Evolutionary conservation across 768 basidiomycete species (phyloP).

Genomic region (Termitomyces sp.): DNA sequence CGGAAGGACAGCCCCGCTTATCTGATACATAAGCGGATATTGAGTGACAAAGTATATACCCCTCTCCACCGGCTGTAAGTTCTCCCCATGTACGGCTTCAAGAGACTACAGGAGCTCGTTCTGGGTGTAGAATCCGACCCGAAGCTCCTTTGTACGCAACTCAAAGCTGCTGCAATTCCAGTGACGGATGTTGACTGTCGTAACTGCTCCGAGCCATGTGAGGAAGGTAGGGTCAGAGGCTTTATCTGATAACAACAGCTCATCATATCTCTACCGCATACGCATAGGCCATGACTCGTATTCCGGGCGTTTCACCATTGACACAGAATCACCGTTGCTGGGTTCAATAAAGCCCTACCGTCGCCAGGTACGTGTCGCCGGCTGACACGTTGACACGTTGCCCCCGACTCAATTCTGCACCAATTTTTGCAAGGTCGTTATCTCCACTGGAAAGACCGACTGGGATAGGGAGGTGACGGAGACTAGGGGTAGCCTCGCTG

Average conservation of each 20-base stretch:
- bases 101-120: conserved; percentile 36
- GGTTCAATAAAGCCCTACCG: conserved; percentile 82
- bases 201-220: conserved; percentile 73
- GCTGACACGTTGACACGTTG: neutral
- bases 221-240: conserved; percentile 43
- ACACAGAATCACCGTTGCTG: conserved; percentile 78
- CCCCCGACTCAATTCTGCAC: neutral
- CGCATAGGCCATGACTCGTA: conserved; percentile 66
- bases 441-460: conserved; percentile 87
- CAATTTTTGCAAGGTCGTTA: conserved; percentile 56
- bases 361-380: conserved; percentile 52
- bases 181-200: conserved; percentile 65
- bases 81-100: conserved; percentile 30
- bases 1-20: conserved; percentile 12
- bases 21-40: conserved; percentile 18
- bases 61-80: conserved; percentile 12
- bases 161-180: conserved; percentile 58
- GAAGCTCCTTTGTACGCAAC: conserved; percentile 39
- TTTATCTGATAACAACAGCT: conserved; percentile 25
- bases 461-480: conserved; percentile 82
- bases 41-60: neutral
- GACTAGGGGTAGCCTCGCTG: conserved; percentile 66
- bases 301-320: conserved; percentile 67
- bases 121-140: conserved; percentile 32
- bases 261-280: conserved; percentile 6